These are phyloP conservation scores for Trichosporon inkin DNA, from an alignment of 1,284 basidiomycete species.

Conservation along the genomic window DNA sequence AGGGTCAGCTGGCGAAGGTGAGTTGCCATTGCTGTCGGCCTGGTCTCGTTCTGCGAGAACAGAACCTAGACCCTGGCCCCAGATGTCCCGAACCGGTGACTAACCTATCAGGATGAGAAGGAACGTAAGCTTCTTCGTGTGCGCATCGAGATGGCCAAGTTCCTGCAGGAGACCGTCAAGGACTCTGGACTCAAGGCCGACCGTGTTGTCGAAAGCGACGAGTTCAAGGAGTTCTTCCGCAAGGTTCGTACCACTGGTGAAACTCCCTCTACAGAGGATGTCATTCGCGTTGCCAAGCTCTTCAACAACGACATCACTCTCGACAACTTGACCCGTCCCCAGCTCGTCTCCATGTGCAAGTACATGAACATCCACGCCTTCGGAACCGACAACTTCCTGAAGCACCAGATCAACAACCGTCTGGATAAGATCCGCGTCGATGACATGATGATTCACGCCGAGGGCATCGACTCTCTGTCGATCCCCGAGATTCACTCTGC, in stretches of 20 bases:
- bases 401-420: slow-evolving; percentile 83
- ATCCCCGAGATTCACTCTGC: slow-evolving; percentile 85
- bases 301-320: slow-evolving; percentile 97
- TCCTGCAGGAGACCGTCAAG: slow-evolving; percentile 92
- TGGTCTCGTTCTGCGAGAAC: background rate
- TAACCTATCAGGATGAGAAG: slow-evolving; percentile 75
- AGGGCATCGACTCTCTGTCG: slow-evolving; percentile 88
- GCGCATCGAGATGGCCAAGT: slow-evolving; percentile 97
- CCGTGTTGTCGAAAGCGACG: slow-evolving; percentile 83
- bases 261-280: slow-evolving; percentile 77
- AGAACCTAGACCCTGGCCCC: background rate
- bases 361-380: slow-evolving; percentile 99
- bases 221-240: slow-evolving; percentile 99
- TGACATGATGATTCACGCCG: slow-evolving; percentile 80
- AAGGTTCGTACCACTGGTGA: slow-evolving; percentile 97
- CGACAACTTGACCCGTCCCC: slow-evolving; percentile 94
- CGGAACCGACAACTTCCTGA: slow-evolving; percentile 96
- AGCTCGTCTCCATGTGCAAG: slow-evolving; percentile 93
- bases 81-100: background rate
- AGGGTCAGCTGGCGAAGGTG: slow-evolving; percentile 90
- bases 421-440: slow-evolving; percentile 82
- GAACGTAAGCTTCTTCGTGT: slow-evolving; percentile 91
- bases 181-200: slow-evolving; percentile 92
- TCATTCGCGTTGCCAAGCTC: slow-evolving; percentile 90
- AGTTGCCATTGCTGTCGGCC: slow-evolving; percentile 34